Evolutionary conservation across 1,284 basidiomycete genomes (phyloP), one percentile per base, ranked within the genome.

Genomic region (Microbotryum intermedium): DNA sequence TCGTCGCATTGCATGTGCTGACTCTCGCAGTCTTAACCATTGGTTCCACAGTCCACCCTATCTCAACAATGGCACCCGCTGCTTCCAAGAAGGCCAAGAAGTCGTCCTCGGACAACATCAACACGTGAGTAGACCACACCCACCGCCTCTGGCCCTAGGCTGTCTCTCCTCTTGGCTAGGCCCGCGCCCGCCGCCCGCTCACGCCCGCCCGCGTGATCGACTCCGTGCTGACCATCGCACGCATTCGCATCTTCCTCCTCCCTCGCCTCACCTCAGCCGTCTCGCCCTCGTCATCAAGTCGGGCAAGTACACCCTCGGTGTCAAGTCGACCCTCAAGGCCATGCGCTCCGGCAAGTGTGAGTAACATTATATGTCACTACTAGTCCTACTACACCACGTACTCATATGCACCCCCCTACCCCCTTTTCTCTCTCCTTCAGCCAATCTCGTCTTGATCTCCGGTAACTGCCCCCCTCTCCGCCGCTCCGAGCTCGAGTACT

Each of bases 401-500:
- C 53, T 13, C 7, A n/a, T 10, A 28, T n/a, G n/a, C n/a, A n/a
- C n/a, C n/a, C n/a, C n/a, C n/a, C 50, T 52, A 55, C 18, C 26
- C 42, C 3, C 23, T 30, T 4, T 20, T 0, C 4, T 21, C 29
- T 8, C 25, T 1, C 26, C 11, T 18, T 42, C 71, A 95, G 95
- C 94, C 77, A 98, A 97, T 81, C 90, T 99, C 72, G 87, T 99
- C 74, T 81, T 99, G 76, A 97, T 99, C 76, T 92, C 94, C 74
- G 93, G 91, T 72, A 99, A 98, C 83, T 97, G 92, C 80, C 95
- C 94, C 62, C 95, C 95, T 67, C 84, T 98, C 69, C 90, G 95
- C 79, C 97, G 97, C 79, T 97, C 93, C 62, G 95, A 99, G 83
- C 83, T 99, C 67, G 95, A 99, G 83, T 99, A 98, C 83, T 98